Percentiles rank a stretch among this genome's conserved stretches.
These are phyloP conservation scores for Syzygium syzygioides DNA, from an alignment of 441 rosid species.

Conservation along the genomic window DNA sequence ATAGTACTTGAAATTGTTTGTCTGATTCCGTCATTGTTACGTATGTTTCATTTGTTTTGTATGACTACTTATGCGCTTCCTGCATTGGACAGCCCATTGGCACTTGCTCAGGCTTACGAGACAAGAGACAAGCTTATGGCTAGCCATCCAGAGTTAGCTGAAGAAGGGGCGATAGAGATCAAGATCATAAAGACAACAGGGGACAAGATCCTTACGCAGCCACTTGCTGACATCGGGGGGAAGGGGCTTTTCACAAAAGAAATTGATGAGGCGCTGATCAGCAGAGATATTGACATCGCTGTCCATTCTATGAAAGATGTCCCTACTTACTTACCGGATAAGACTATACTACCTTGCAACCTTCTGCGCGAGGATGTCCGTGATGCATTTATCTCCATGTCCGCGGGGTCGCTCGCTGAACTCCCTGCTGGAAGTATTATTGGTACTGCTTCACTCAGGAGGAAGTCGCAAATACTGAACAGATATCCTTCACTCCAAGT, in stretches of 20 bases:
- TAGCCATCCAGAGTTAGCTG: constrained; percentile 64
- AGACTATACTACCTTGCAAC: constrained; percentile 81
- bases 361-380: constrained; percentile 91
- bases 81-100: constrained; percentile 69
- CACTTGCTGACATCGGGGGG: constrained; percentile 98
- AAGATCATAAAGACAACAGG: constrained; percentile 95
- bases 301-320: constrained; percentile 99
- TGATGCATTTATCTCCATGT: constrained; percentile 81
- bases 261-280: constrained; percentile 88
- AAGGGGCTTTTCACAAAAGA: constrained; percentile 97
- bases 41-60: not conserved
- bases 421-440: constrained; percentile 83
- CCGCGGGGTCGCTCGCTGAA: constrained; percentile 57
- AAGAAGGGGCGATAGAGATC: constrained; percentile 87
- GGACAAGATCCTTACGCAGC: constrained; percentile 82
- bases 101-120: constrained; percentile 95
- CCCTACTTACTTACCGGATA: constrained; percentile 85
- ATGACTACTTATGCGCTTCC: not conserved
- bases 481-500: constrained; percentile 72
- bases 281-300: constrained; percentile 87
- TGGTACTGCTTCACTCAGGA: constrained; percentile 95
- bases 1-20: not conserved
- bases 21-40: not conserved
- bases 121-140: constrained; percentile 76
- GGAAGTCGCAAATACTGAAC: constrained; percentile 92